A percentile compares a stretch with the other conserved stretches of the same genome.
These are phyloP conservation scores for Hemerocallis citrina DNA, from an alignment of 106 monocot species.

Conservation along the genomic window DNA sequence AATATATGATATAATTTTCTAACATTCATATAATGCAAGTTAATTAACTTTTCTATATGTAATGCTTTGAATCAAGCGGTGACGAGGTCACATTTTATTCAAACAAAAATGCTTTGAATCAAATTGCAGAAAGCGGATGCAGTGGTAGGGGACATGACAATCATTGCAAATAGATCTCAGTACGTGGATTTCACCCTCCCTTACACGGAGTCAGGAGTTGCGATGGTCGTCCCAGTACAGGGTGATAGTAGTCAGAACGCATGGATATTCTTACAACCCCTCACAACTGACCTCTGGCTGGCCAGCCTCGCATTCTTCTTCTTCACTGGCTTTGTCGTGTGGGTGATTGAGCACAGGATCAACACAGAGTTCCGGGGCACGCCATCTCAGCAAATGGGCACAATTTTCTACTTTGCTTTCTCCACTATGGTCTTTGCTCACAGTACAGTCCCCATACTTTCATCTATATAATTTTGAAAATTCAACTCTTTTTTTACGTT, in stretches of 20 bases:
- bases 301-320: slow-evolving; percentile 25
- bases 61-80: too few relatives aligned
- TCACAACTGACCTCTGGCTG: slow-evolving; percentile 29
- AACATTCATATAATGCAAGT: too few relatives aligned
- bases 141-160: slow-evolving; percentile 35
- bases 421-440: slow-evolving; percentile 2
- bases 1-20: too few relatives aligned
- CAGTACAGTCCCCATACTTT: not conserved
- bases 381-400: slow-evolving; percentile 21
- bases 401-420: slow-evolving; percentile 22
- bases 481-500: not conserved
- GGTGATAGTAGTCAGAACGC: slow-evolving; percentile 9
- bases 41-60: too few relatives aligned
- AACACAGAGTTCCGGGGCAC: slow-evolving; percentile 41
- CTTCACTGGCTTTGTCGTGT: slow-evolving; percentile 38
- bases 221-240: slow-evolving; percentile 37
- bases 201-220: slow-evolving; percentile 38
- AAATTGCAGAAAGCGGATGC: slow-evolving; percentile 25
- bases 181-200: slow-evolving; percentile 53
- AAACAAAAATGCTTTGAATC: not conserved
- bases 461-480: not conserved
- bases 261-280: slow-evolving; percentile 50
- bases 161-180: slow-evolving; percentile 16
- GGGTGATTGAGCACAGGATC: slow-evolving; percentile 33
- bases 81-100: too few relatives aligned